Conservation (phyloP, 2,329 filamentous ascomycete genomes). For the Penicillium sclerotigenum region DNA sequence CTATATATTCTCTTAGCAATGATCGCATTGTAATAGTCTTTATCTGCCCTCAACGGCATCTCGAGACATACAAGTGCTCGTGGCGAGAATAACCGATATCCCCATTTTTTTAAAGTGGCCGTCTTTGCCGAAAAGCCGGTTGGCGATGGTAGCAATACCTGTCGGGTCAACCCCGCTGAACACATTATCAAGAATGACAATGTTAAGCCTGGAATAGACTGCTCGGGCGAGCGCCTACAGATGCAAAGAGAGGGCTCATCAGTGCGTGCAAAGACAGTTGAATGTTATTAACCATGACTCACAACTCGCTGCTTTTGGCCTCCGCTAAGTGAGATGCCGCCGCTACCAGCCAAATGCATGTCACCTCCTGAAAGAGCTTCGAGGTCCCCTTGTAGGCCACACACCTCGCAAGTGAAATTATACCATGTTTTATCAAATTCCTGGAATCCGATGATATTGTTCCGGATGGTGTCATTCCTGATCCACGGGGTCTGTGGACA, state of each 20-base stretch:
- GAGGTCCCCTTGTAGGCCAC: conserved; percentile 27
- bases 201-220: conserved; percentile 4
- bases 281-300: neutral
- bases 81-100: neutral
- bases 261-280: neutral
- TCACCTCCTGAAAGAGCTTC: conserved; percentile 23
- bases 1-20: neutral
- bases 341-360: conserved; percentile 42
- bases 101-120: neutral
- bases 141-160: neutral
- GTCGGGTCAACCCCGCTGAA: conserved; percentile 6
- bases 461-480: conserved; percentile 72
- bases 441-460: conserved; percentile 81
- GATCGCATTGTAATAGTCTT: neutral
- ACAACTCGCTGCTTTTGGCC: conserved; percentile 42
- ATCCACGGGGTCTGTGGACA: conserved; percentile 91
- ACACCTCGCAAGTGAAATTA: conserved; percentile 14
- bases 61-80: neutral
- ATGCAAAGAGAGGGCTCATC: neutral
- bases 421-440: conserved; percentile 23
- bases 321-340: conserved; percentile 43
- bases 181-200: conserved; percentile 8
- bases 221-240: conserved; percentile 5
- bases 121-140: neutral
- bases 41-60: neutral